Base-by-base conservation (phyloP, 2,329 filamentous ascomycete genomes). In the Colletotrichum sp. region DNA sequence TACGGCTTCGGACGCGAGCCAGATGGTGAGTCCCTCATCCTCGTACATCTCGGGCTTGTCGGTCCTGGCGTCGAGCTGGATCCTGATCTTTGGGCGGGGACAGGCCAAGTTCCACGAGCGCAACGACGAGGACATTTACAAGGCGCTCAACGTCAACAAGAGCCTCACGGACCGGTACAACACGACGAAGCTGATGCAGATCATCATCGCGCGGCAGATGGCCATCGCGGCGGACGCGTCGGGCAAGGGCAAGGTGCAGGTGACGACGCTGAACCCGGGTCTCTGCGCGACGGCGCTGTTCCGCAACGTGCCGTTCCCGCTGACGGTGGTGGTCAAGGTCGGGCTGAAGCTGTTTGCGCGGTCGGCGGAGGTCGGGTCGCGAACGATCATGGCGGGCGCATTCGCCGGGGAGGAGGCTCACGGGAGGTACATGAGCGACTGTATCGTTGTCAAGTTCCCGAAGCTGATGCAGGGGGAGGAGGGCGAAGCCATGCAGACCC, bases 201-300 rank as follows among this genome's bases (percentile, higher is more conserved):
- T 85, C 21, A 78, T 85, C 16, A 16, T 81, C 43, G 80, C 78
- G 36, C 80, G 82, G 48, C 79, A 83, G 38, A 82, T 89, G 3
- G 86, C 86, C 10, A 77, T 77, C 26, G 80, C 80, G 12, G 73
- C 83, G 15, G 80, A 83, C 48, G 78, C 78, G 34, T 82, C 82
- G 9, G 79, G 75, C 16, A 81, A 82, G 75, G 81, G 82, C 21
- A 79, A 80, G 38, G 80, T 88, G 18, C 79, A 85, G 12, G 68
- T 87, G 72, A 88, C 86, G 78, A 79, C 79, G 3, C 69, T 86
- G 26, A 84, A 85, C 67, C 86, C 86, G 1, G 86, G 86, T 0
- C 79, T 87, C 30, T 89, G 86, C 79, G 75, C 80, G 38, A 86
- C 87, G 7, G 68, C 83, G 52, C 80, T 88, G n/a, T 86, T 86